Evolutionary conservation across 768 basidiomycete genomes (phyloP).

Genomic region (Leccinum arenicola): DNA sequence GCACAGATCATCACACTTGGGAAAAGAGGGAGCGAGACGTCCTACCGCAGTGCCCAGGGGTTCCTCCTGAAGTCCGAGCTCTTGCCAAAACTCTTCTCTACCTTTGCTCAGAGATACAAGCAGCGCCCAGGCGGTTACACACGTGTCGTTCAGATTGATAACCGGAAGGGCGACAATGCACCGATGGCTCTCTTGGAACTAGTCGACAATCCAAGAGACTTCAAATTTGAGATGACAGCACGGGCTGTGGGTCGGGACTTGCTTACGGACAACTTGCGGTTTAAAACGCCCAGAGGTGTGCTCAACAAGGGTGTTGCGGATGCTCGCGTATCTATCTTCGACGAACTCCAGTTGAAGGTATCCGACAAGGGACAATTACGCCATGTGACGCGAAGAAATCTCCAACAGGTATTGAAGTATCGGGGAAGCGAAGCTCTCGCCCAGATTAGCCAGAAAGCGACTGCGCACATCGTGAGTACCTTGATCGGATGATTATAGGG

Average conservation of each 20-base stretch:
- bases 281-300: slow-evolving; percentile 41
- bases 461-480: slow-evolving; percentile 61
- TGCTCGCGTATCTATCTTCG: slow-evolving; percentile 44
- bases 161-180: slow-evolving; percentile 88
- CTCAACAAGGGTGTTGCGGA: slow-evolving; percentile 50
- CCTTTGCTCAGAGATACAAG: slow-evolving; percentile 78
- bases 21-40: slow-evolving; percentile 73
- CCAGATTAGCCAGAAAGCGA: slow-evolving; percentile 54
- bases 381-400: slow-evolving; percentile 67
- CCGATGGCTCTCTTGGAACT: slow-evolving; percentile 89
- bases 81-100: slow-evolving; percentile 80
- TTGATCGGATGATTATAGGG: not conserved
- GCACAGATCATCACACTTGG: slow-evolving; percentile 85
- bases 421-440: slow-evolving; percentile 44
- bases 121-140: slow-evolving; percentile 91
- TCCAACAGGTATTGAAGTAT: slow-evolving; percentile 70
- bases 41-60: slow-evolving; percentile 69
- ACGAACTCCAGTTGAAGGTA: slow-evolving; percentile 43
- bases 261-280: slow-evolving; percentile 51
- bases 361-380: slow-evolving; percentile 47
- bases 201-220: slow-evolving; percentile 91
- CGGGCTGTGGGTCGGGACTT: slow-evolving; percentile 86
- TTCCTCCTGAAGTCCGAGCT: slow-evolving; percentile 75
- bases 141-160: slow-evolving; percentile 88
- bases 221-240: slow-evolving; percentile 86